Evolutionary conservation across 495 filamentous ascomycete species (phyloP), one percentile per base, ranked within the genome.

Genomic region (Hypomontagnella submonticulosa): DNA sequence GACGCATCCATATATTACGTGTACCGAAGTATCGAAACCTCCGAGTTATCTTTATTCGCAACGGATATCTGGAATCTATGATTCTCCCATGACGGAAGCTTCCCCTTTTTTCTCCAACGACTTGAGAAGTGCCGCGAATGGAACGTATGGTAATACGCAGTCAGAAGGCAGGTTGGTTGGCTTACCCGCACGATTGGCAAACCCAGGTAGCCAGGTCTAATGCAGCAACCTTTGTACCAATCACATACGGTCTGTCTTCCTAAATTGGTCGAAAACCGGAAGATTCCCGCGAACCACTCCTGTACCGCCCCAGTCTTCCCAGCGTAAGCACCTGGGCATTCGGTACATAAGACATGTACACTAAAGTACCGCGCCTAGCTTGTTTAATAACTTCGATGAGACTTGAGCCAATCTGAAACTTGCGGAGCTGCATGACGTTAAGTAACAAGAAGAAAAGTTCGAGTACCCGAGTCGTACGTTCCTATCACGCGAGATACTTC

Each of bases 401-500:
- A 51, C 49, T n/a, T 55, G 27, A 42, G 46, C 59, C 59, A 59
- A 59, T 68, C 58, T 68, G 65, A 68, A 68, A 68, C 65, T 50
- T 68, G 54, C 53, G 54, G 58, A 63, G 53, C 59, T 63, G 65
- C 65, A 63, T 59, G 65, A 68, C 65, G 65, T 68, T 68, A 58
- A 59, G 48, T 57, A 62, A 67, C 44, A 51, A 67, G 44, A 47
- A 46, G 42, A 54, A 42, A 67, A 49, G 38, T 23, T 58, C 46
- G 48, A 63, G 58, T 56, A 6, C 47, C 58, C 63, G 51, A 61
- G 63, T 67, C 63, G 63, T 68, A 68, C 65, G 65, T 61, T 63
- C 46, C 30, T 49, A 57, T 67, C 70, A 73, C 68, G 71, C 71
- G 71, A 71, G 71, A 66, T 66, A 71, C 71, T 73, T 69, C 71